phyloP scores from a whole-genome alignment of 495 filamentous ascomycete species.

The Tuber microsphaerosporum region DNA sequence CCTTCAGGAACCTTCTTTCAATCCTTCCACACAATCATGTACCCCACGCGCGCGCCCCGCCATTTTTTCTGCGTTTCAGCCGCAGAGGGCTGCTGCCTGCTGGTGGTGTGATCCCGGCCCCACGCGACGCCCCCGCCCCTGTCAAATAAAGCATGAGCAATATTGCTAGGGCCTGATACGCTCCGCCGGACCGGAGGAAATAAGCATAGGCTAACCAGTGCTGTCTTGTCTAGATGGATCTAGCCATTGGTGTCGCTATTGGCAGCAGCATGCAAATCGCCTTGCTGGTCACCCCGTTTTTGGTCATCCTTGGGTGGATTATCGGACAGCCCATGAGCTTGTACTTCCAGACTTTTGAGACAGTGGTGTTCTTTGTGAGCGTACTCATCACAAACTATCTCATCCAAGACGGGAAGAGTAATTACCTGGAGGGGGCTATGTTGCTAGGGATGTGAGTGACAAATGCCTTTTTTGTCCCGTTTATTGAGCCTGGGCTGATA shows the following conservation, averaged over 20 bases:
- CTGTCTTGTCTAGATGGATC: constrained; percentile 59
- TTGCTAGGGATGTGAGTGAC: constrained; percentile 63
- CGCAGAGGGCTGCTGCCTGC: constrained; percentile 19
- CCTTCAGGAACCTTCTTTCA: neutral
- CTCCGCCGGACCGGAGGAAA: neutral
- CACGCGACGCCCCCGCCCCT: neutral
- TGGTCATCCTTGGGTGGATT: constrained; percentile 90
- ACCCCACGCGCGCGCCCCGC: neutral
- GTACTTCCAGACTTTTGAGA: constrained; percentile 89
- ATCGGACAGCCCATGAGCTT: constrained; percentile 77
- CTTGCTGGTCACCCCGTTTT: constrained; percentile 78
- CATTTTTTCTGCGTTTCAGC: constrained; percentile 11
- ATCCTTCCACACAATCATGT: neutral
- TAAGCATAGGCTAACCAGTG: constrained; percentile 3
- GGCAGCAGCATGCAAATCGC: constrained; percentile 93
- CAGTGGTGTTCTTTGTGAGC: constrained; percentile 82
- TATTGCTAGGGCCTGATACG: neutral
- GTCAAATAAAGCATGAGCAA: neutral
- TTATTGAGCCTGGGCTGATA: constrained; percentile 9
- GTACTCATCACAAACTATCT: constrained; percentile 88
- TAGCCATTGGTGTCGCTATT: constrained; percentile 89
- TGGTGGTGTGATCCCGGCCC: neutral
- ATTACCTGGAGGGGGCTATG: constrained; percentile 92
- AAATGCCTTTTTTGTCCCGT: constrained; percentile 12
- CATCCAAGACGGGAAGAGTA: constrained; percentile 87